These are phyloP conservation scores for Leersia perrieri DNA, from an alignment of 176 grass and related monocot genomes.

Conservation along the genomic window DNA sequence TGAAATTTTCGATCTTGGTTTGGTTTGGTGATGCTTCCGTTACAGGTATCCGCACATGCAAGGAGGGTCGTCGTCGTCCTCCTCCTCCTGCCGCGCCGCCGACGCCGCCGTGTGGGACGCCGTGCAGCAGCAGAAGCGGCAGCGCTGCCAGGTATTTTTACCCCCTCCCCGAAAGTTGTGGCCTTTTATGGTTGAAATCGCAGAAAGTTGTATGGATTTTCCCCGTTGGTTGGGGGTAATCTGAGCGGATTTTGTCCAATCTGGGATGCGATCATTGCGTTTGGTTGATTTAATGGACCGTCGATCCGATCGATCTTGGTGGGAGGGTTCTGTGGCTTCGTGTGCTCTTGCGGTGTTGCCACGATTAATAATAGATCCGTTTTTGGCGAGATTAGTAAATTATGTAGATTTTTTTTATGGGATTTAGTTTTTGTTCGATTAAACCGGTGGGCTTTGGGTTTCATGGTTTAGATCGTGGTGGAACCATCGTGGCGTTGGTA, in stretches of 20 bases:
- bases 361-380: neutral
- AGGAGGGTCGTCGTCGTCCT: slow-evolving; percentile 7
- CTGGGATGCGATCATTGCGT: neutral
- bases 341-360: neutral
- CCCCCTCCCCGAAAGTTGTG: neutral
- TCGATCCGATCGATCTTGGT: neutral
- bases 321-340: neutral
- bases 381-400: neutral
- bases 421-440: neutral
- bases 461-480: neutral
- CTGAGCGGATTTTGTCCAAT: neutral
- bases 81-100: slow-evolving; percentile 37
- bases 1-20: slow-evolving; percentile 11
- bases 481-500: neutral
- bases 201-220: neutral
- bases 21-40: no score
- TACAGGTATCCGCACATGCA: slow-evolving; percentile 36
- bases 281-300: neutral
- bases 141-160: slow-evolving; percentile 63
- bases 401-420: neutral
- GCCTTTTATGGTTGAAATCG: neutral
- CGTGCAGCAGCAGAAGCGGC: slow-evolving; percentile 49
- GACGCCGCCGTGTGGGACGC: slow-evolving; percentile 36
- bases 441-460: neutral
- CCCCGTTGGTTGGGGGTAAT: neutral